Conservation (phyloP, 768 basidiomycete genomes). For the Suillus ampliporus region DNA sequence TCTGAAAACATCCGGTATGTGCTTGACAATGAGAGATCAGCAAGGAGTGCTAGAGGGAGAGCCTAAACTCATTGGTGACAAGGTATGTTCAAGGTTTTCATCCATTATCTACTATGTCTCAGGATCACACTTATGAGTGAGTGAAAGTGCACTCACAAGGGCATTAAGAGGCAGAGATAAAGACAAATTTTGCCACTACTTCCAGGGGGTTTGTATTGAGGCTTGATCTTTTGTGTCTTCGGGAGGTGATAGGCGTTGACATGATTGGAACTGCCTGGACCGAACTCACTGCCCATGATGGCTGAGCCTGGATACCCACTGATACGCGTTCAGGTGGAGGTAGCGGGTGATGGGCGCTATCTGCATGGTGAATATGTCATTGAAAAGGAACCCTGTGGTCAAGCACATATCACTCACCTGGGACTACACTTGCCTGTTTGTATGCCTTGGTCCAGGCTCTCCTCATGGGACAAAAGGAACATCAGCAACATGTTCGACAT, state of each 20-base stretch:
- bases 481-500: constrained; percentile 46
- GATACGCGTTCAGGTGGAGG: constrained; percentile 39
- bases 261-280: constrained; percentile 40
- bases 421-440: constrained; percentile 46
- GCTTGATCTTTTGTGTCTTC: constrained; percentile 16
- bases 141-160: constrained; percentile 25
- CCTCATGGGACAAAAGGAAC: constrained; percentile 58
- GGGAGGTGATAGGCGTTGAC: constrained; percentile 6
- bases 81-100: constrained; percentile 47
- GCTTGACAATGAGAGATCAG: constrained; percentile 20
- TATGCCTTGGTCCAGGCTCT: constrained; percentile 59
- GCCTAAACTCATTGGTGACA: constrained; percentile 67
- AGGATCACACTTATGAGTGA: constrained; percentile 18
- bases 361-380: constrained; percentile 16
- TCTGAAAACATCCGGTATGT: constrained; percentile 9
- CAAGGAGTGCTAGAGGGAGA: constrained; percentile 48
- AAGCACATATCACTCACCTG: constrained; percentile 40
- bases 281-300: constrained; percentile 40
- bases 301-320: constrained; percentile 51
- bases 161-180: constrained; percentile 20
- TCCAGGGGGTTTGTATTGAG: constrained; percentile 17
- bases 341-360: constrained; percentile 26
- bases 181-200: constrained; percentile 17
- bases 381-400: constrained; percentile 2
- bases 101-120: constrained; percentile 35